These are phyloP conservation scores for Arachnomyces sp. DNA, from an alignment of 2,329 filamentous ascomycete species.

Conservation along the genomic window DNA sequence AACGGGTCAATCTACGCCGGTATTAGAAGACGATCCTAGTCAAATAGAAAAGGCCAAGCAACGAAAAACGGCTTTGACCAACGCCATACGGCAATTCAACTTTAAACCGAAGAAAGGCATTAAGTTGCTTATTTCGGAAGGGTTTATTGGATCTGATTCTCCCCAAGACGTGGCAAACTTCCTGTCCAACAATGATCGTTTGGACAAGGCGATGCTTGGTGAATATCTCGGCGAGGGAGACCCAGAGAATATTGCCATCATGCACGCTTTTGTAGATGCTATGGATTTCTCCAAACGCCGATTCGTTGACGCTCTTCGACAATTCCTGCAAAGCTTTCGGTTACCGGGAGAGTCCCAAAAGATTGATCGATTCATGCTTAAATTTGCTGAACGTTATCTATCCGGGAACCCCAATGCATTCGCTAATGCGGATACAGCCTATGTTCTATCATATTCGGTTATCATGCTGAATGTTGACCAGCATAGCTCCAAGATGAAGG, in stretches of 20 bases:
- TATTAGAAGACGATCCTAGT: conserved; percentile 80
- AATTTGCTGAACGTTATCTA: conserved; percentile 94
- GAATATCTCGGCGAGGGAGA: conserved; percentile 95
- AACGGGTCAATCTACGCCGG: conserved; percentile 56
- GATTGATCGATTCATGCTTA: conserved; percentile 98
- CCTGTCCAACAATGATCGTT: conserved; percentile 67
- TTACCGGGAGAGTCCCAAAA: conserved; percentile 95
- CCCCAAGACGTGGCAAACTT: conserved; percentile 81
- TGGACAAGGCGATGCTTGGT: conserved; percentile 88
- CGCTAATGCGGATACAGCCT: conserved; percentile 95
- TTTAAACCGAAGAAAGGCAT: conserved; percentile 95
- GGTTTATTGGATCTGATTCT: conserved; percentile 73
- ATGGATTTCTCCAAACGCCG: conserved; percentile 91
- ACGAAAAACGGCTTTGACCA: conserved; percentile 82
- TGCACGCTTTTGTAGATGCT: conserved; percentile 93
- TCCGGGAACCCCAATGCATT: conserved; percentile 94
- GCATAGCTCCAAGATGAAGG: conserved; percentile 79
- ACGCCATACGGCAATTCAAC: conserved; percentile 88
- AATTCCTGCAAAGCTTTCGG: conserved; percentile 90
- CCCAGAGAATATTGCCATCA: conserved; percentile 85
- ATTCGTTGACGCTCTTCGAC: conserved; percentile 84
- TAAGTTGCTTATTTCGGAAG: conserved; percentile 72
- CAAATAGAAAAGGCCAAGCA: conserved; percentile 94
- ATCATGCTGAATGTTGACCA: conserved; percentile 95
- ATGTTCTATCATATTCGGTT: conserved; percentile 91